Evolutionary conservation across 2,329 filamentous ascomycete species (phyloP), one percentile per base, ranked within the genome.

Genomic region (Amauroascus niger): DNA sequence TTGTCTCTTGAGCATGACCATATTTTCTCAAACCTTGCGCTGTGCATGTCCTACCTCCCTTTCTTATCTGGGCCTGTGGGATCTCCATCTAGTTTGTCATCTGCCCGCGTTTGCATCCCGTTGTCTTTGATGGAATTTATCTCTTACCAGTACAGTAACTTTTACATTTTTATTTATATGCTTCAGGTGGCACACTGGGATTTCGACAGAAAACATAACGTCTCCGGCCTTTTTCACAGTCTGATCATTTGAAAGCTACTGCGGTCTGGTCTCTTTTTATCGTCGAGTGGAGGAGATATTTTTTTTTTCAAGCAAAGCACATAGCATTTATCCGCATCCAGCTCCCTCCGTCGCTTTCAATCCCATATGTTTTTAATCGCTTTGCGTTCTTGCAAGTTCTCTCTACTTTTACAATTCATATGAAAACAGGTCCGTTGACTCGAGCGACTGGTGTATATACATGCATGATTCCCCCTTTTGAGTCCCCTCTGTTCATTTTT

Each of bases 141-240:
- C 39, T 8, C 4, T 41, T 22, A 4, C 20, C 39, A 11, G 16
- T 13, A 41, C 11, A 22, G 39, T 41, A 41, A 14, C 37, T 24
- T 13, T 13, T 8, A 2, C 3, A 18, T 24, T 22, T n/a, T 41
- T 22, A 3, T 14, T 41, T n/a, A n/a, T 18, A 13, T 3, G 5
- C 11, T 22, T 35, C 4, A 11, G 11, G 18, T 13, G 11, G 39
- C 39, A 22, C 39, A 41, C 18, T 18, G 24, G 18, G 39, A n/a
- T 41, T 55, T 59, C 55, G 40, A 55, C 58, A 58, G 55, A 55
- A 41, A 57, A 53, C 18, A 35, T 40, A 20, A 33, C 14, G 5
- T 16, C 22, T 6, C 14, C 14, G 7, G 8, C 1, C 22, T n/a
- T 53, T n/a, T 55, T 55, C 40, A 43, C 50, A 47, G 54, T 26